Evolutionary conservation across 73 alveolate species (phyloP).

Genomic region (Uronychia setigera): DNA sequence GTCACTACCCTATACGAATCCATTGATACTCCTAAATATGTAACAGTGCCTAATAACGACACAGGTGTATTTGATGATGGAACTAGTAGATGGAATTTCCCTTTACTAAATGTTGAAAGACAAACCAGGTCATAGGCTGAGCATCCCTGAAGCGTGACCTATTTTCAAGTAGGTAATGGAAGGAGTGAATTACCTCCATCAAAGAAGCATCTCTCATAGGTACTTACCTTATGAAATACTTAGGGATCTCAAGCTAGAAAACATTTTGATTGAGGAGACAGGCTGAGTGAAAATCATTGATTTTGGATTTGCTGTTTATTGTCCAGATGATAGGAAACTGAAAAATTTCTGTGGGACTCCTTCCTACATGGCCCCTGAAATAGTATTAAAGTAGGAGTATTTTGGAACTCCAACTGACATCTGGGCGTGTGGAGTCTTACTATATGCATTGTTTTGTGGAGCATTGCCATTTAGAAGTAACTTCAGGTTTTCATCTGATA

Average conservation of each 20-base stretch:
- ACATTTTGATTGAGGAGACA: background rate
- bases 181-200: background rate
- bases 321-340: background rate
- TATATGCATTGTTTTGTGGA: background rate
- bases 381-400: background rate
- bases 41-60: background rate
- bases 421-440: background rate
- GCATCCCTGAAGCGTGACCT: slow-evolving; percentile 1
- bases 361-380: background rate
- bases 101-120: slow-evolving; percentile 57
- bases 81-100: slow-evolving; percentile 62
- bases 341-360: background rate
- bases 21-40: slow-evolving; percentile 56
- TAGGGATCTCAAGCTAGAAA: background rate
- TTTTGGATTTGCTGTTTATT: background rate
- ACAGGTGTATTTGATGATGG: slow-evolving; percentile 69
- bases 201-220: background rate
- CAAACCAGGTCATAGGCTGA: slow-evolving; percentile 50
- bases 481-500: too few relatives aligned
- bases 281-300: background rate
- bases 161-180: background rate
- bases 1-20: slow-evolving; percentile 84
- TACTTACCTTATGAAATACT: background rate
- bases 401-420: background rate
- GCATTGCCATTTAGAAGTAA: background rate